Evolutionary conservation across 2,329 filamentous ascomycete species (phyloP).

Genomic region (Exophiala sp.): DNA sequence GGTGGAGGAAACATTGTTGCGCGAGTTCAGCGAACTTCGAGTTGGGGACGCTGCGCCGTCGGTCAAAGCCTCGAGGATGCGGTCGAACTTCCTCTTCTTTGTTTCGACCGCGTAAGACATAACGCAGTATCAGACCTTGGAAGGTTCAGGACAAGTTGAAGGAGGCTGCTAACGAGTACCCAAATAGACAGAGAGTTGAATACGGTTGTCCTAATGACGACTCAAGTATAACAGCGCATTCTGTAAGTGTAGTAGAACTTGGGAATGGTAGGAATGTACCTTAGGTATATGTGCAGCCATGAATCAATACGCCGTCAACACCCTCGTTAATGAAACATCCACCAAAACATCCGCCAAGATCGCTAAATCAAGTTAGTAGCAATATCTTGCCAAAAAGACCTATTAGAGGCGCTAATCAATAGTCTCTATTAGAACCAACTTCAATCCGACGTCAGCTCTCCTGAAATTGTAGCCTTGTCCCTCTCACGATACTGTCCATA

Average conservation of each 20-base stretch:
- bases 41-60: constrained; percentile 17
- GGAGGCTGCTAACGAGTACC: no score
- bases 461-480: neutral
- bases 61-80: constrained; percentile 40
- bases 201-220: no score
- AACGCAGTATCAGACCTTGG: no score
- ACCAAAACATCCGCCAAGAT: neutral
- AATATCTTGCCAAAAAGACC: neutral
- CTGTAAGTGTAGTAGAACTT: no score
- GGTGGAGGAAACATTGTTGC: constrained; percentile 17
- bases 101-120: constrained; percentile 40
- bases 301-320: no score
- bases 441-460: neutral
- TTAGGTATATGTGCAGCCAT: no score
- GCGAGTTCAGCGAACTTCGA: constrained; percentile 19
- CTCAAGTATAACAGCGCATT: no score
- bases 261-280: no score
- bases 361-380: neutral
- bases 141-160: no score
- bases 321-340: neutral
- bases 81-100: constrained; percentile 45
- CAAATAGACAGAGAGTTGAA: no score
- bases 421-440: neutral
- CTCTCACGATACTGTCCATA: neutral
- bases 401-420: neutral